Conservation (phyloP, 441 rosid species). For the Corymbia citriodora region DNA sequence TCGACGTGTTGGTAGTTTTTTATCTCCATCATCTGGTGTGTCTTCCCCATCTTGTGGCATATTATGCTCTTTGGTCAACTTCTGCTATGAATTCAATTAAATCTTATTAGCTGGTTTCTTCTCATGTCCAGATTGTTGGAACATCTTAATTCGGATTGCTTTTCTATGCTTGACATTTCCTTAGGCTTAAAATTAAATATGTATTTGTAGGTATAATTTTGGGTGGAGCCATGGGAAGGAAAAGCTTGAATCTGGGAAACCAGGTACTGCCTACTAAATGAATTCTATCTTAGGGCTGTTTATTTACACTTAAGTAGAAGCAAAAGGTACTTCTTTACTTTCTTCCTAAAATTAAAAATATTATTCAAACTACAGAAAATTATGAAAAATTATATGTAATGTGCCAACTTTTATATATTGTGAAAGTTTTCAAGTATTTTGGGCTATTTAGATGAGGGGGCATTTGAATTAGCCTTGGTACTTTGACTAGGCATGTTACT, state of each 20-base stretch:
- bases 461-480: not conserved
- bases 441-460: not conserved
- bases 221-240: constrained; percentile 99
- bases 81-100: not conserved
- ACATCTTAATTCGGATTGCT: not conserved
- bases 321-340: not conserved
- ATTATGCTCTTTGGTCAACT: not conserved
- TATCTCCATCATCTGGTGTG: not conserved
- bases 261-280: constrained; percentile 36
- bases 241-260: constrained; percentile 89
- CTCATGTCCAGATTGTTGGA: not conserved
- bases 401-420: not conserved
- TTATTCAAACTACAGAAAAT: not conserved
- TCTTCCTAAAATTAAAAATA: not conserved
- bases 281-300: not conserved
- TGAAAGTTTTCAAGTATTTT: not conserved
- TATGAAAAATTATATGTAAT: not conserved
- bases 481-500: not conserved
- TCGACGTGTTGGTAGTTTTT: not conserved
- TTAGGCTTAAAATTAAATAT: not conserved
- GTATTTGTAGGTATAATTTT: constrained; percentile 58
- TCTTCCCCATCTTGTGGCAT: not conserved
- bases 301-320: not conserved
- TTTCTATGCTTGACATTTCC: not conserved
- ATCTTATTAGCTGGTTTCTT: not conserved